Conservation (phyloP, 495 filamentous ascomycete genomes). For the Penicillium canariense region DNA sequence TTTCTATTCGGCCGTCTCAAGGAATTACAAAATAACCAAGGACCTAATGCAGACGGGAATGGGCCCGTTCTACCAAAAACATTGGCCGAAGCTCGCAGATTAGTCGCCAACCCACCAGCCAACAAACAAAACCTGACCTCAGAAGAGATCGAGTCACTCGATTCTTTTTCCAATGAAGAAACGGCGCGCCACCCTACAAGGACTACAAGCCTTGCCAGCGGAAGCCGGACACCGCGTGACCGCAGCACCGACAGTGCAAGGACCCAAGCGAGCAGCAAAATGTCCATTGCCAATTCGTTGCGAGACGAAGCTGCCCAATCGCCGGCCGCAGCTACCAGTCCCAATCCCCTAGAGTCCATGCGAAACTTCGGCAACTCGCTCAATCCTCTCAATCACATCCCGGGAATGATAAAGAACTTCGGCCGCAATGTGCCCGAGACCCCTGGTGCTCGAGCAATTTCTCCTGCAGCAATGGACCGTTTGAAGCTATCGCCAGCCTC, state of each 20-base stretch:
- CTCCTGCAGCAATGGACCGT: conserved; percentile 32
- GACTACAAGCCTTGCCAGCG: conserved; percentile 58
- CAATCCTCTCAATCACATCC: conserved; percentile 79
- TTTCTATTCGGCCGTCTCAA: conserved; percentile 88
- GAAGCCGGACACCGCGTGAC: conserved; percentile 61
- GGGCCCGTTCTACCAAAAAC: conserved; percentile 71
- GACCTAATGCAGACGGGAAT: conserved; percentile 38
- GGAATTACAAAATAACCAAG: conserved; percentile 53
- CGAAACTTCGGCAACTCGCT: conserved; percentile 78
- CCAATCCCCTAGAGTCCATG: conserved; percentile 73
- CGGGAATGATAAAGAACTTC: conserved; percentile 73
- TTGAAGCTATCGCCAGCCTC: conserved; percentile 28
- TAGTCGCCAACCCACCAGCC: conserved; percentile 67
- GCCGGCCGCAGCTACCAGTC: conserved; percentile 25
- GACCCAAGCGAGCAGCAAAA: conserved; percentile 48
- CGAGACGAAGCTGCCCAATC: conserved; percentile 28
- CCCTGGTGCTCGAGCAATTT: conserved; percentile 20
- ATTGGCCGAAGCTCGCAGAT: conserved; percentile 83
- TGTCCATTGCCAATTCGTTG: conserved; percentile 23
- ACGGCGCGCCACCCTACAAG: conserved; percentile 30
- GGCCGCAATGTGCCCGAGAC: conserved; percentile 55
- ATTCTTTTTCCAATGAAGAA: conserved; percentile 40
- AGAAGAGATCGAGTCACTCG: conserved; percentile 44
- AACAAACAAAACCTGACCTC: conserved; percentile 52
- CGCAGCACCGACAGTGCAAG: conserved; percentile 73